Base-by-base conservation (phyloP, 768 basidiomycete genomes). In the Russula lepida region DNA sequence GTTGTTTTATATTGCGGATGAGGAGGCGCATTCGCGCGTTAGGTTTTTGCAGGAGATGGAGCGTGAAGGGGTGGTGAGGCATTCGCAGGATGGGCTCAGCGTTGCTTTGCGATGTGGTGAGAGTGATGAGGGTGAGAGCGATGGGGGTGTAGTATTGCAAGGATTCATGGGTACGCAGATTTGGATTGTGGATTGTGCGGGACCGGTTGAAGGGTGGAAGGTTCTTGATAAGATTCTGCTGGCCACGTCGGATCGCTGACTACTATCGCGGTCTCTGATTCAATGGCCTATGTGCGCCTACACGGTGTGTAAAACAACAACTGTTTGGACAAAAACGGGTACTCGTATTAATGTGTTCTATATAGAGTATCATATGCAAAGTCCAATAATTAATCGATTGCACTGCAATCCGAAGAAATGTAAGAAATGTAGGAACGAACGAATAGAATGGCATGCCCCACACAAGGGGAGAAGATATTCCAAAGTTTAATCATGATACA, bases 1-100 rank as follows among this genome's bases (percentile, higher is more conserved):
- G 37, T 66, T 92, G 60, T 84, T 81, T 67, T 92, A 92, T 68
- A 83, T 90, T 61, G 76, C 75, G 28, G 83, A 90, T 60, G 76
- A 77, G n/a, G 88, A 90, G 63, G 78, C 78, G 4, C 75, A 73
- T 7, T 80, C 85, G 70, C 80, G 88, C 47, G 72, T 74, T 23
- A 75, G 68, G 63, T 80, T 79, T 44, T 75, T 78, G 41, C 71
- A 76, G 28, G 73, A 74, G 62, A 71, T 87, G 66, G 66, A 71
- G 62, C 68, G 72, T 13, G 62, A 69, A 1, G 72, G 77, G 12
- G 70, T 70, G 44, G 72, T 82, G n/a, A 57, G 69, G 15, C 62
- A 64, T 2, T 33, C 44, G 13, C 41, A 9, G 19, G 65, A 64
- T 11, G 64, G 64, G 6, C 41, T 60, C n/a, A 63, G 54, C 13